Conservation (phyloP, 1,139 yeast genomes). For the Candida sp. region DNA sequence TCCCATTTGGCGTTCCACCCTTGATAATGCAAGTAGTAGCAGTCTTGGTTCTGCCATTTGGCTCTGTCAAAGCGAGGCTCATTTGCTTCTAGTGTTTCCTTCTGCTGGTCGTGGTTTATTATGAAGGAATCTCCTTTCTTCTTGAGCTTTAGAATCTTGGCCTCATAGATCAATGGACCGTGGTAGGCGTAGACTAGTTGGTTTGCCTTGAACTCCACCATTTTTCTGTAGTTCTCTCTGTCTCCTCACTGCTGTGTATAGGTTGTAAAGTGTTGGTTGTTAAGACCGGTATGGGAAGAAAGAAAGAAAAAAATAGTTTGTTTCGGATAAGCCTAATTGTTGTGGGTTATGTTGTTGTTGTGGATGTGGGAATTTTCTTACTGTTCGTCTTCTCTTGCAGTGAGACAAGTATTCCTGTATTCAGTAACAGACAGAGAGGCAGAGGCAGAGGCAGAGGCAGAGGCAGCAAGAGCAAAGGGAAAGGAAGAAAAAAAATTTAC, state of each 20-base stretch:
- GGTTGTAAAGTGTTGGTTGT: too few species aligned
- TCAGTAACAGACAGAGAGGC: neutral
- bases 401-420: neutral
- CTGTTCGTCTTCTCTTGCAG: too few species aligned
- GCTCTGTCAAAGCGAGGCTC: conserved; percentile 12
- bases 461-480: too few species aligned
- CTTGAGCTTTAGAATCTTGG: conserved; percentile 72
- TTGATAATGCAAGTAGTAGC: conserved; percentile 80
- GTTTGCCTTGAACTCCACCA: conserved; percentile 30
- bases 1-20: conserved; percentile 99
- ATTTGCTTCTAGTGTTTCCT: conserved; percentile 14
- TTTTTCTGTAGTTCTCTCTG: neutral
- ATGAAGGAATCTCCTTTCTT: conserved; percentile 45
- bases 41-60: conserved; percentile 14
- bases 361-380: neutral
- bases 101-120: conserved; percentile 13
- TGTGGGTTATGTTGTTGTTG: neutral
- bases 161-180: conserved; percentile 91
- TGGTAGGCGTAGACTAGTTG: conserved; percentile 80
- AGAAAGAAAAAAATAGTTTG: too few species aligned
- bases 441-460: too few species aligned
- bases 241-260: too few species aligned
- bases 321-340: neutral
- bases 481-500: neutral
- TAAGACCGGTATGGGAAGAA: too few species aligned